phyloP scores from a whole-genome alignment of 352 stramenopile species.

The Blastocystis sp. region DNA sequence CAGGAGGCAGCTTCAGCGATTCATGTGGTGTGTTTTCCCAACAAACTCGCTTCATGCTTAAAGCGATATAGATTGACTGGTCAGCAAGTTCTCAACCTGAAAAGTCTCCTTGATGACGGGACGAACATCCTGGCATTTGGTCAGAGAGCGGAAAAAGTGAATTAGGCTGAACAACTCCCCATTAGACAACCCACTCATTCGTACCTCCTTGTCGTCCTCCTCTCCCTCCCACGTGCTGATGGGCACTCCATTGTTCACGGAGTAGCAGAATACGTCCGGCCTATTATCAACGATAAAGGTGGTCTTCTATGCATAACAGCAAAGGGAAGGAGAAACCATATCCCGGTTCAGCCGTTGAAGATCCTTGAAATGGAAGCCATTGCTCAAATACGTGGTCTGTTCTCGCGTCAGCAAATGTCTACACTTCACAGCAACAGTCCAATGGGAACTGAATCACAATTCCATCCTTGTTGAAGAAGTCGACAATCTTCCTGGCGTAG shows the following conservation, averaged over 20 bases:
- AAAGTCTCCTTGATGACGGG: conserved; percentile 5
- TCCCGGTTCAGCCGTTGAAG: conserved; percentile 25
- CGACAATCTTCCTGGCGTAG: conserved; percentile 25
- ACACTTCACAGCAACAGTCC: too few species aligned
- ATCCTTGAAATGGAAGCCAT: conserved; percentile 33
- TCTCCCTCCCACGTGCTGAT: conserved; percentile 43
- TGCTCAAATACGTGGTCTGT: conserved; percentile 32
- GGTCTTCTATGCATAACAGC: conserved; percentile 27
- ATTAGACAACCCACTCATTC: neutral
- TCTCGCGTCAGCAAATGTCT: conserved; percentile 24
- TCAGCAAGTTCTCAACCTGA: conserved; percentile 44
- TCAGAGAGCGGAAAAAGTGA: neutral
- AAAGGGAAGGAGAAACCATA: neutral
- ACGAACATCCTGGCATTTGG: conserved; percentile 3
- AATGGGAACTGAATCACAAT: neutral
- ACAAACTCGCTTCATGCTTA: conserved; percentile 17
- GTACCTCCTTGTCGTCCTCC: conserved; percentile 61
- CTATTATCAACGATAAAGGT: conserved; percentile 55
- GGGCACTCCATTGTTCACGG: conserved; percentile 54
- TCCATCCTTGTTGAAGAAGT: conserved; percentile 50
- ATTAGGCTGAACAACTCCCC: conserved; percentile 37
- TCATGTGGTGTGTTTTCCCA: conserved; percentile 10
- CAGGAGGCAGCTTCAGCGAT: neutral
- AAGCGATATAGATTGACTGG: neutral
- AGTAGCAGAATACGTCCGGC: conserved; percentile 37